Percentiles rank a stretch among this genome's conserved stretches.
phyloP scores from a whole-genome alignment of 495 filamentous ascomycete genomes.

The Chaetomium fimeti region DNA sequence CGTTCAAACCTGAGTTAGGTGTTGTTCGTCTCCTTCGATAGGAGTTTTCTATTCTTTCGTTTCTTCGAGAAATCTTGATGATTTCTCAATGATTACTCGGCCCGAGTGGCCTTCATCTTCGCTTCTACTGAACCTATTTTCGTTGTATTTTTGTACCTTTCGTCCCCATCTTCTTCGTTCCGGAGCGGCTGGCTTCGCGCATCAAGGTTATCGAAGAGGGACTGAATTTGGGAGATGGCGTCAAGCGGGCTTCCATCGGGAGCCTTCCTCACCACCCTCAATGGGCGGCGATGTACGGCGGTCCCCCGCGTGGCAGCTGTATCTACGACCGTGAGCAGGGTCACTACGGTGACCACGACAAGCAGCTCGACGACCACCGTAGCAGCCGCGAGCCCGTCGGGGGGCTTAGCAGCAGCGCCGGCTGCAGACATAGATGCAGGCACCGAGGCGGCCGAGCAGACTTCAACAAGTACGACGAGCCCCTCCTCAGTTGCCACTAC shows the following conservation, averaged over 20 bases:
- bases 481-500: conserved; percentile 28
- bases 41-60: conserved; percentile 26
- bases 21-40: conserved; percentile 29
- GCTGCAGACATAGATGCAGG: conserved; percentile 20
- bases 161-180: conserved; percentile 16
- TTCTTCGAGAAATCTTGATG: conserved; percentile 36
- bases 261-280: conserved; percentile 45
- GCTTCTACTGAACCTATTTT: conserved; percentile 36
- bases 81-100: conserved; percentile 43
- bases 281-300: conserved; percentile 50
- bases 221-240: conserved; percentile 34
- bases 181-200: conserved; percentile 48
- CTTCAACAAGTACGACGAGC: conserved; percentile 39
- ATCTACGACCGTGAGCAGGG: conserved; percentile 14
- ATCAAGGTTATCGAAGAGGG: conserved; percentile 17
- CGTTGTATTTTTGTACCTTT: conserved; percentile 33
- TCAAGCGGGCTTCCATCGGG: conserved; percentile 38
- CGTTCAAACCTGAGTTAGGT: conserved; percentile 38
- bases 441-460: conserved; percentile 19
- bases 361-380: conserved; percentile 10
- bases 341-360: conserved; percentile 19
- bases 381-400: conserved; percentile 21
- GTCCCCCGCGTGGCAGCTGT: conserved; percentile 37
- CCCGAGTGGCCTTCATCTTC: conserved; percentile 39
- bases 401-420: conserved; percentile 21